Conservation (phyloP, 2,329 filamentous ascomycete species). For the Fusarium sp. region DNA sequence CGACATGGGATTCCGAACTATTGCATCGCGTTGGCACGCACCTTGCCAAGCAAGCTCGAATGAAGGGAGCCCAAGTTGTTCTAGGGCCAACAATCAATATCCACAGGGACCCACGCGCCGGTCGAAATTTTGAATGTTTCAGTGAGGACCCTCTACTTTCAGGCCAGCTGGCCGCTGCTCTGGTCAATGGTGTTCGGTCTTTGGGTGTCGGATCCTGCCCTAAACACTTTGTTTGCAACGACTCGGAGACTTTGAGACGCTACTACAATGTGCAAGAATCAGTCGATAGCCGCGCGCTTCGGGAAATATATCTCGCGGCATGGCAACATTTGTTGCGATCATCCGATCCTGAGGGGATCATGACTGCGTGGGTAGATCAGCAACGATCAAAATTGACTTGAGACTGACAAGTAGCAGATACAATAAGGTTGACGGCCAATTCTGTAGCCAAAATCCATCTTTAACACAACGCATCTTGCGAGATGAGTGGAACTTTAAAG, state of each 20-base stretch:
- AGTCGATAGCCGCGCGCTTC: slow-evolving; percentile 2
- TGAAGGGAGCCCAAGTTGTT: slow-evolving; percentile 30
- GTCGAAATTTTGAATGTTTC: slow-evolving; percentile 40
- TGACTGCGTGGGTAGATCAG: slow-evolving; percentile 33
- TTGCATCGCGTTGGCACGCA: slow-evolving; percentile 12
- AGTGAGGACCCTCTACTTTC: slow-evolving; percentile 40
- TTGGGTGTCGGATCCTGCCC: slow-evolving; percentile 22
- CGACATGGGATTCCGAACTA: slow-evolving; percentile 26
- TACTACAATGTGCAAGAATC: slow-evolving; percentile 35
- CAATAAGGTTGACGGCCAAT: slow-evolving; percentile 35
- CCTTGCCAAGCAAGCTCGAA: slow-evolving; percentile 15
- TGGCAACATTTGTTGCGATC: slow-evolving; percentile 29
- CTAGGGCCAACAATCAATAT: slow-evolving; percentile 38
- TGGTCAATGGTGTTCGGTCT: slow-evolving; percentile 33
- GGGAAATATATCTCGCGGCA: slow-evolving; percentile 39
- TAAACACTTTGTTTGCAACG: slow-evolving; percentile 40
- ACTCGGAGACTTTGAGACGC: slow-evolving; percentile 30
- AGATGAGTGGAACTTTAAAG: slow-evolving; percentile 33
- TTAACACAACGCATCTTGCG: slow-evolving; percentile 14
- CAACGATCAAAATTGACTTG: no score
- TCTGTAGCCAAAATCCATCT: slow-evolving; percentile 14
- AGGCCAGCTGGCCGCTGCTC: slow-evolving; percentile 29
- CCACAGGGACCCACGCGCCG: slow-evolving; percentile 27
- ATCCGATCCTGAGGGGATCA: slow-evolving; percentile 25
- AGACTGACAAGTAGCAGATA: slow-evolving; percentile 18